These are phyloP conservation scores for Verticillium nubilum DNA, from an alignment of 2,329 filamentous ascomycete genomes.

Conservation along the genomic window DNA sequence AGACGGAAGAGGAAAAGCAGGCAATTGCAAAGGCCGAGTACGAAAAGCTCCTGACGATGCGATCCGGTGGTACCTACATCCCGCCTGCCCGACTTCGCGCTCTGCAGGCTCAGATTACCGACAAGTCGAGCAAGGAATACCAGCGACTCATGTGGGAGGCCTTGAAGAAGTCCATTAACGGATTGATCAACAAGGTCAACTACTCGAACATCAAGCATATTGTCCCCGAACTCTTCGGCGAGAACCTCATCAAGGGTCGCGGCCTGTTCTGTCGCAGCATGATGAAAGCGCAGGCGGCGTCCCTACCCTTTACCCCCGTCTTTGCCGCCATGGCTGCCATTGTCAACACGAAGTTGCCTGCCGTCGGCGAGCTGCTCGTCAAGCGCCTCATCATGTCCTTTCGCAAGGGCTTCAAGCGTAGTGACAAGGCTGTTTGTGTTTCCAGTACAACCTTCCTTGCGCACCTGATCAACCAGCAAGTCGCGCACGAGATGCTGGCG, in stretches of 20 bases:
- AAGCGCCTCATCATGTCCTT: conserved; percentile 86
- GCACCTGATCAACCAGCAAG: conserved; percentile 93
- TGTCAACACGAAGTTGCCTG: conserved; percentile 94
- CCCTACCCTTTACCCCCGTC: conserved; percentile 91
- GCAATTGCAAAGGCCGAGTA: conserved; percentile 87
- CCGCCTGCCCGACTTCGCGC: conserved; percentile 86
- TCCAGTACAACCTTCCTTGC: conserved; percentile 92
- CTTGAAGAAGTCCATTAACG: conserved; percentile 97
- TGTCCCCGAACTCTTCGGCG: conserved; percentile 89
- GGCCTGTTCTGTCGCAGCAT: conserved; percentile 93
- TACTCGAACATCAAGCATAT: conserved; percentile 97
- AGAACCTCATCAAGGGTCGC: conserved; percentile 87
- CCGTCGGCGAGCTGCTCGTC: conserved; percentile 86
- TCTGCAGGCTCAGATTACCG: conserved; percentile 92
- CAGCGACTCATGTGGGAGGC: conserved; percentile 99
- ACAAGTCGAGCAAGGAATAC: conserved; percentile 94
- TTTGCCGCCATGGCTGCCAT: conserved; percentile 95
- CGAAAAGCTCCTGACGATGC: conserved; percentile 84
- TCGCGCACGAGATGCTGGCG: conserved; percentile 87
- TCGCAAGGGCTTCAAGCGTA: conserved; percentile 89
- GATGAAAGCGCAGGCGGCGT: conserved; percentile 97
- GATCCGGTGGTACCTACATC: conserved; percentile 94
- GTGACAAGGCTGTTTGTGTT: conserved; percentile 93
- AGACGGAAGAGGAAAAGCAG: conserved; percentile 78
- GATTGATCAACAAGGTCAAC: conserved; percentile 98